These are phyloP conservation scores for Isatis lusitanica DNA, from an alignment of 441 rosid genomes.

Conservation along the genomic window DNA sequence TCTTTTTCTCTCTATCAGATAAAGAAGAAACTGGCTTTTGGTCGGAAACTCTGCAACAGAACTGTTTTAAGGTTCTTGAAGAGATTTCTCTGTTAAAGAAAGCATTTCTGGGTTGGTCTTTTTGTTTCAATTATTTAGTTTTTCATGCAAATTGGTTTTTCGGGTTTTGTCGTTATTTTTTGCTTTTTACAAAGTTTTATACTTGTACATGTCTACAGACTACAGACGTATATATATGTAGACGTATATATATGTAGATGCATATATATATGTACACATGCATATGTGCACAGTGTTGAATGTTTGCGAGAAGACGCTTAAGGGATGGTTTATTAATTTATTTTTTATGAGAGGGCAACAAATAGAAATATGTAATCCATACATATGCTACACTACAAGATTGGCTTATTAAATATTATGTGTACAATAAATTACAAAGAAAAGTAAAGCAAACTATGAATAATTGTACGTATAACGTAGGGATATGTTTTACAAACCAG, in stretches of 20 bases:
- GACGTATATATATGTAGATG: background rate
- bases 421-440: background rate
- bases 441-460: background rate
- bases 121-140: background rate
- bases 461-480: background rate
- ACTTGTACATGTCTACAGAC: background rate
- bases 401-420: conserved; percentile 16
- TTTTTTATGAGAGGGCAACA: conserved; percentile 22
- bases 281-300: background rate
- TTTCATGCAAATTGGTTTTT: conserved; percentile 16
- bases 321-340: background rate
- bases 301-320: conserved; percentile 6
- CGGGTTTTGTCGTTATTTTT: background rate
- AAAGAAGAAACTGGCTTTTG: conserved; percentile 33
- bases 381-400: conserved; percentile 25
- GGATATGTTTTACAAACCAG: conserved; percentile 3
- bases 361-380: conserved; percentile 23
- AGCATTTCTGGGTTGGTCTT: conserved; percentile 8
- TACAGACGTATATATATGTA: too few species aligned
- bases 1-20: conserved; percentile 21
- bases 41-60: conserved; percentile 39
- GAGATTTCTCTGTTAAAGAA: conserved; percentile 27
- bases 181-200: conserved; percentile 8
- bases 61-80: conserved; percentile 31
- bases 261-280: background rate